Evolutionary conservation across 108 stramenopile species (phyloP).

Genomic region (Hondaea fermentalgiana): DNA sequence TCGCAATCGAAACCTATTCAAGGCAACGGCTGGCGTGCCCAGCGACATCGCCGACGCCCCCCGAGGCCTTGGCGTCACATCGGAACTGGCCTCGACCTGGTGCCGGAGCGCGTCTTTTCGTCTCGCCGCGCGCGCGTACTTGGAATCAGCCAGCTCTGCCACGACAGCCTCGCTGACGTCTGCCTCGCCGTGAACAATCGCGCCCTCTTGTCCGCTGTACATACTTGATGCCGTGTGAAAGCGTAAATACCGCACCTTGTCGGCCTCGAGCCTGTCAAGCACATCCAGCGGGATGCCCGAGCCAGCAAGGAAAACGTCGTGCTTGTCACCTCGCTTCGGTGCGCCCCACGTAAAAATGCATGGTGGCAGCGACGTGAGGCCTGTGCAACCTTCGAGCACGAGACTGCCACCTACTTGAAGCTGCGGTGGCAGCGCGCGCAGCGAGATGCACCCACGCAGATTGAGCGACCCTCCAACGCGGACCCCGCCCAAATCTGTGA

Average conservation of each 20-base stretch:
- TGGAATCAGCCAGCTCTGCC: too few relatives aligned
- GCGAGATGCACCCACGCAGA: background rate
- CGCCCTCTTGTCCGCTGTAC: background rate
- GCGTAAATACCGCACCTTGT: background rate
- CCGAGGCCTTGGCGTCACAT: too few relatives aligned
- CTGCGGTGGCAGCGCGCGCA: background rate
- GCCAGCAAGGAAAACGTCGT: background rate
- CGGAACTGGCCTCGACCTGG: too few relatives aligned
- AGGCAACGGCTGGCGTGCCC: too few relatives aligned
- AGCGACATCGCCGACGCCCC: too few relatives aligned
- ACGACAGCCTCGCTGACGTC: too few relatives aligned
- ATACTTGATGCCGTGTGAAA: background rate
- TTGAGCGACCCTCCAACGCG: background rate
- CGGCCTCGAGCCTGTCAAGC: background rate
- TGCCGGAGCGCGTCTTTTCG: too few relatives aligned
- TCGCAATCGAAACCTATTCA: too few relatives aligned
- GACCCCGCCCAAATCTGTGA: background rate
- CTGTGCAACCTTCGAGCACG: background rate
- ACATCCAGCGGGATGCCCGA: background rate
- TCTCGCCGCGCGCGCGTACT: too few relatives aligned
- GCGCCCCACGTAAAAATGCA: background rate
- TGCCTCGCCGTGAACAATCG: too few relatives aligned
- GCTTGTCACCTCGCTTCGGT: background rate
- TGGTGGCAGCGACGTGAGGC: background rate
- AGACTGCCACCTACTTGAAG: background rate